Base-by-base conservation (phyloP, 2,329 filamentous ascomycete species). In the Zarea fungicola region DNA sequence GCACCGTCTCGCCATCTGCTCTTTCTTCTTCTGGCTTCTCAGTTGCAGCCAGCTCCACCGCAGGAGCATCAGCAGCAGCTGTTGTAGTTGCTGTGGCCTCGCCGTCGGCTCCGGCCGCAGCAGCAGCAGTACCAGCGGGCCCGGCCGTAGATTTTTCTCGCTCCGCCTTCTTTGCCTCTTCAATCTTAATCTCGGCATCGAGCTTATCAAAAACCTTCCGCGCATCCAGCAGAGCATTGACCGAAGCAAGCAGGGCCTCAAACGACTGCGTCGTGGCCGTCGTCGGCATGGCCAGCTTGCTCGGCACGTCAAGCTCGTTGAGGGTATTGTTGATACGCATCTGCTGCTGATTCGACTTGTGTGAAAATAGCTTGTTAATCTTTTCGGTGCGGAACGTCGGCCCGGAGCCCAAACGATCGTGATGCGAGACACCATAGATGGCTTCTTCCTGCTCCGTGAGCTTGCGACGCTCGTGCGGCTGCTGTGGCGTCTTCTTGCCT, bases 301-400 rank as follows among this genome's bases (percentile, higher is more conserved):
- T 74, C 1, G 84, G 80, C 35, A 93, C 79, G 35, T 87, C 84
- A 6, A 92, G 72, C 64, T 90, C 85, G 35, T 75, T 76, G 21
- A 93, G 78, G 5, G 83, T 83, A 48, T 85, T 84, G 13, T 76
- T 81, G 54, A 93, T 90, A 54, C 87, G 86, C 52, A 81, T 68
- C 56, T 88, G 87, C 62, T 91, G 87, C 52, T 86, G 80, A 47
- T 84, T 81, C 14, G 80, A 85, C 69, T 91, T 91, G 55, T 85
- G 85, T 31, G 83, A 82, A 49, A 89, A 85, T 21, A 89, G 79
- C 65, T 90, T 90, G 57, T 85, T 84, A 51, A 92, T 80, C 64
- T 82, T 85, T 58, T 92, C 87, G 23, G 89, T 89, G 11, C 92
- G 87, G 76, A 97, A 97, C 13, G 88, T 85, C 29, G 96, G 88